Evolutionary conservation across 1,284 basidiomycete genomes (phyloP).

Genomic region (Stygiomarasmius scandens): DNA sequence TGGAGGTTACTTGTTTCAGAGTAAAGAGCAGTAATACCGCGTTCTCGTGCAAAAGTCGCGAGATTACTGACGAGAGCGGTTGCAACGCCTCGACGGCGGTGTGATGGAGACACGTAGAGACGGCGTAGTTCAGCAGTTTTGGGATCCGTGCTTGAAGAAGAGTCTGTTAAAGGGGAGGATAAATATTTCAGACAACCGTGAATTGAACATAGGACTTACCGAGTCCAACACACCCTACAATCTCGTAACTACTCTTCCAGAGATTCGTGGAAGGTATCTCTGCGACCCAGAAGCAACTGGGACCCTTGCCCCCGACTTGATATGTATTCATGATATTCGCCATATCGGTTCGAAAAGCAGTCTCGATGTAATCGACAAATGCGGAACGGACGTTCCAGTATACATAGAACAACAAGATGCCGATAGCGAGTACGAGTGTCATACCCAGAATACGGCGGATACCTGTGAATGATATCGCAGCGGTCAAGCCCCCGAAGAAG

Average conservation of each 20-base stretch:
- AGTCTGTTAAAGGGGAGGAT: neutral
- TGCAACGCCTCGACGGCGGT: neutral
- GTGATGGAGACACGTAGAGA: neutral
- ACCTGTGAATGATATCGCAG: neutral
- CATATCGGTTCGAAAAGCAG: neutral
- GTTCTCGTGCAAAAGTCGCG: neutral
- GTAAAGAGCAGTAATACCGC: neutral
- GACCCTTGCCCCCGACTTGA: neutral
- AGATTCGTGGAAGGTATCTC: neutral
- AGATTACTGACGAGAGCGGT: neutral
- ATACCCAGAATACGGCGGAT: neutral
- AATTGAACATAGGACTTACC: neutral
- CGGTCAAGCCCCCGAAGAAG: neutral
- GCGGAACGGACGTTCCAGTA: neutral
- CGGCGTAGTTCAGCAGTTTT: neutral
- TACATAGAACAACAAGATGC: neutral
- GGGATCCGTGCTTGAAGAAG: neutral
- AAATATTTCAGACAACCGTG: neutral
- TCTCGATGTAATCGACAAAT: neutral
- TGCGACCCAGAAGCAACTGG: neutral
- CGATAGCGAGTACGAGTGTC: neutral
- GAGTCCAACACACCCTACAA: conserved; percentile 2
- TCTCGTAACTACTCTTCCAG: neutral
- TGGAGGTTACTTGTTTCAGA: neutral
- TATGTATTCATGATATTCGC: neutral